Evolutionary conservation across 176 grass and related monocot genomes (phyloP), one percentile per base, ranked within the genome.

Genomic region (bread wheat (Triticum aestivum)): DNA sequence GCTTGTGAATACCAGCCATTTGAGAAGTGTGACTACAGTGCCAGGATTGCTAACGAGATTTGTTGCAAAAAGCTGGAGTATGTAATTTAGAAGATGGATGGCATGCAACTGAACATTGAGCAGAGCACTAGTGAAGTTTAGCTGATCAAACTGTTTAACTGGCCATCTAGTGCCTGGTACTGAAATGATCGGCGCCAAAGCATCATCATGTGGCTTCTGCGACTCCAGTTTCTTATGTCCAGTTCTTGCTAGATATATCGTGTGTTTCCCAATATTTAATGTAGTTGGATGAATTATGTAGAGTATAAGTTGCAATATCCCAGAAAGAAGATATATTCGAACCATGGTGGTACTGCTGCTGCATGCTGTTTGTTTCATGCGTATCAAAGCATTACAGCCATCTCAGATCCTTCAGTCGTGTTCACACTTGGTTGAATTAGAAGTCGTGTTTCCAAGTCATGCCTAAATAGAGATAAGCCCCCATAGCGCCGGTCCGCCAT

Each of bases 41-140:
- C 96, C 26, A 98, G 90, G 87, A 96, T 92, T 44, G 79, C 96
- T 86, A 98, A 91, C 54, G 87, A 98, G 80, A 98, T 98, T 52
- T 96, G 90, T 14, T 88, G 71, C 20, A 96, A 96, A 73, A 98
- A 91, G 70, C 84, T 98, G 84, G 88, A 98, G 82, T 93, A 91
- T 79, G 63, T 98, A 10, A 86, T 87, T 33, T 88, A 91, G 71
- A 91, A 98, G 80, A 80, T 98, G 73, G 92, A 92, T 90, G 87
- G 39, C 29, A 91, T 98, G 88, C 90, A 92, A 75, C 84, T 90
- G 69, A 94, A 86, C 88, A 75, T 91, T 23, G 87, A 96, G 21
- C 71, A 92, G 7, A 75, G 79, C 24, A 76, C 58, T 65, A 65
- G 63, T 80, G 47, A 62, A 61, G 17, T 47, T 80, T 84, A 84